Base-by-base conservation (phyloP, 164 flowering plant species). In the Umbilicus rupestris region DNA sequence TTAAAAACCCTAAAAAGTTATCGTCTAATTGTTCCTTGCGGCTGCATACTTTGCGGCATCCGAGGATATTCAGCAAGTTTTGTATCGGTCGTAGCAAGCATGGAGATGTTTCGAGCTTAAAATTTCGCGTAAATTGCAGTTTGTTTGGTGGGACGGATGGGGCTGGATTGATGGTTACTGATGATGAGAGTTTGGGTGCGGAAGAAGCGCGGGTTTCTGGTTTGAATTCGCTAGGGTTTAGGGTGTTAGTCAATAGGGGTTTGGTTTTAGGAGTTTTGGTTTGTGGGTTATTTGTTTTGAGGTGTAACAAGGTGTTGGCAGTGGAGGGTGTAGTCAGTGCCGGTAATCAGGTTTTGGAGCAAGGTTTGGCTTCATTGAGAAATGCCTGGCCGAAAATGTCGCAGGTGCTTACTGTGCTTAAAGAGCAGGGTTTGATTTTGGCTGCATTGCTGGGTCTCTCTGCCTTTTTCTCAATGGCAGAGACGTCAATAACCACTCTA, bases 381-480 rank as follows among this genome's bases (percentile, higher is more conserved):
- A 79, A 71, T 69, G 80, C 81, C 1, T 92, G 87, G 95, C 96
- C 98, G 0, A 90, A 83, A 77, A 19, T 80, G 39, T 77, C 76
- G 68, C 87, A 83, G 86, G 84, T 88, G 65, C 78, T 95, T 29
- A 70, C 31, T 44, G 78, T 92, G 35, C 79, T 95, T 47, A 86
- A 72, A 63, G 96, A 92, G 77, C 97, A 95, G 63, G 98, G 98
- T 15, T 74, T 92, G 82, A 46, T 95, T 55, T 74, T 95, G 72
- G 89, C 88, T 17, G 80, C 78, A 20, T 88, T 95, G 63, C 76
- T 95, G 73, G 86, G 94, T 6, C 76, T 92, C 12, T 95, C 99
- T 7, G 99, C 99, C 0, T 90, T 95, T 77, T 95, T 95, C 78
- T 95, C 99, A 0, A 85, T 95, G 97, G 97, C 99, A 3, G 99